These are phyloP conservation scores for Glomus cerebriforme DNA, from an alignment of 192 early-diverging fungal genomes.

Conservation along the genomic window DNA sequence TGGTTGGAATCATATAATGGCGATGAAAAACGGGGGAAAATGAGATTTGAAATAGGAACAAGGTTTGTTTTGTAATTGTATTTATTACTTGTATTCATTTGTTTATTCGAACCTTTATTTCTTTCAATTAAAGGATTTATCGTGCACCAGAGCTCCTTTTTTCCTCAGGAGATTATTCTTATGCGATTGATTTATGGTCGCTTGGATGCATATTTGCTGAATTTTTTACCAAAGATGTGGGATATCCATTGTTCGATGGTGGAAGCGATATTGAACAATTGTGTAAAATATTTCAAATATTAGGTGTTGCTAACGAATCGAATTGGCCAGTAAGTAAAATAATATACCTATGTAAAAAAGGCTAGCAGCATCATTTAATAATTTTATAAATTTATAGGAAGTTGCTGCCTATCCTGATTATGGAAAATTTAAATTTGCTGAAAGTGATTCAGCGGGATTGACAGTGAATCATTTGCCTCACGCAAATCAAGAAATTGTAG, in stretches of 20 bases:
- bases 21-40: slow-evolving; percentile 2
- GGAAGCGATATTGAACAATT: slow-evolving; percentile 53
- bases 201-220: slow-evolving; percentile 52
- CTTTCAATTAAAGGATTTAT: slow-evolving; percentile 39
- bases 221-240: slow-evolving; percentile 37
- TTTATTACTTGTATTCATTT: not conserved
- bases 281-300: slow-evolving; percentile 44
- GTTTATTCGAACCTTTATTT: not conserved
- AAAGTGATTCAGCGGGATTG: not conserved
- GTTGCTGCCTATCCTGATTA: slow-evolving; percentile 20
- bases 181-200: slow-evolving; percentile 54
- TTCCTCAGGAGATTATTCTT: slow-evolving; percentile 43
- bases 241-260: slow-evolving; percentile 41
- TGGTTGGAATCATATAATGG: slow-evolving; percentile 7
- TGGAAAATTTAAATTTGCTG: slow-evolving; percentile 18
- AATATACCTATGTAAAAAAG: not conserved
- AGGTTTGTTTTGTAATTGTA: not conserved
- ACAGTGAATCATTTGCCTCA: slow-evolving; percentile 6
- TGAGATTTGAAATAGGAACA: slow-evolving; percentile 28
- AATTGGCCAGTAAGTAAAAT: slow-evolving; percentile 45
- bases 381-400: slow-evolving; percentile 12
- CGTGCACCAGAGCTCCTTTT: slow-evolving; percentile 53
- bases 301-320: slow-evolving; percentile 43
- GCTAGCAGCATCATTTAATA: not conserved
- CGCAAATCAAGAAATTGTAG: slow-evolving; percentile 4